Conservation (phyloP, 257 asterid genomes). For the Nicotiana noctiflora region DNA sequence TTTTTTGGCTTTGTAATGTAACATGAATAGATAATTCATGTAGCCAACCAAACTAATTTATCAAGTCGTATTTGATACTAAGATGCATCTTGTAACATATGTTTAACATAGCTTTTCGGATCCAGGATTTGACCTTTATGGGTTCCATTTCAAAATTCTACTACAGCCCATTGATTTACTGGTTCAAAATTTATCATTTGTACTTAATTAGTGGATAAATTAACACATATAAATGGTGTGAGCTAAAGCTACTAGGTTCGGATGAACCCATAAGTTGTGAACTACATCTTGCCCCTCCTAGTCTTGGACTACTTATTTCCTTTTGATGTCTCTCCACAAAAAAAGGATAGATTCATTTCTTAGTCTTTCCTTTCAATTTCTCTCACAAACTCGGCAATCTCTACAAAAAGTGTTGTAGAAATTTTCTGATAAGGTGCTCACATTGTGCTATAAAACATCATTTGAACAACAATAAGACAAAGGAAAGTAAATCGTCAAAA, state of each 20-base stretch:
- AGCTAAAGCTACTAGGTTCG: too few species aligned
- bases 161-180: too few species aligned
- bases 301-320: too few species aligned
- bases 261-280: too few species aligned
- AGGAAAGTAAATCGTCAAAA: not conserved
- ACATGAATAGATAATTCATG: not conserved
- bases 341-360: not conserved
- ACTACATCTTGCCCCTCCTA: too few species aligned
- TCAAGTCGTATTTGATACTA: not conserved
- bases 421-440: not conserved
- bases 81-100: not conserved
- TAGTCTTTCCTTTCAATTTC: not conserved
- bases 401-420: not conserved
- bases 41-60: not conserved
- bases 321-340: too few species aligned
- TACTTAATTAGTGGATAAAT: too few species aligned
- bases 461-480: not conserved
- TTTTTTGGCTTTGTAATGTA: not conserved
- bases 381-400: not conserved
- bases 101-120: too few species aligned
- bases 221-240: too few species aligned
- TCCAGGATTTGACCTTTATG: too few species aligned
- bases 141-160: too few species aligned
- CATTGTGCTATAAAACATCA: not conserved
- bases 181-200: too few species aligned